Percentiles rank a stretch among this genome's conserved stretches.
Conservation (phyloP, 225 moss, liverwort and hornwort species). For the Bryum argenteum region DNA sequence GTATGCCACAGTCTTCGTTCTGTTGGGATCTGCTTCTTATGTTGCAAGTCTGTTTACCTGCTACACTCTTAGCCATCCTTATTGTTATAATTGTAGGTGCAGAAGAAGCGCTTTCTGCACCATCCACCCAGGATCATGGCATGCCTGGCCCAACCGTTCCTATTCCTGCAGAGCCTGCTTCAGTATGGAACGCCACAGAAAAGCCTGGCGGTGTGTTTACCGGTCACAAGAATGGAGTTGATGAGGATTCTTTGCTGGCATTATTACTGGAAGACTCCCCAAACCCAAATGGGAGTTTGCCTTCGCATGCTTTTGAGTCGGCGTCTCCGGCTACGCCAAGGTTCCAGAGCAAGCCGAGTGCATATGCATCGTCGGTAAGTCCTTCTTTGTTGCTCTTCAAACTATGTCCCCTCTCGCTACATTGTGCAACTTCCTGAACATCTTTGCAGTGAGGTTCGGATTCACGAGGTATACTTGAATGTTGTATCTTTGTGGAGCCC, state of each 20-base stretch:
- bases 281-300: conserved; percentile 43
- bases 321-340: conserved; percentile 46
- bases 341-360: conserved; percentile 46
- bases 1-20: too few relatives aligned
- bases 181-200: conserved; percentile 39
- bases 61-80: neutral
- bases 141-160: conserved; percentile 25
- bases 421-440: conserved; percentile 11
- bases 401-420: neutral
- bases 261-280: conserved; percentile 77
- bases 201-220: conserved; percentile 32
- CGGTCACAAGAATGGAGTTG: conserved; percentile 59
- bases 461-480: neutral
- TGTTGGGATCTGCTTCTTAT: conserved; percentile 2
- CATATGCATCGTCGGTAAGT: conserved; percentile 80
- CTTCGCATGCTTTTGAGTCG: conserved; percentile 41
- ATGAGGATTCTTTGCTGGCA: conserved; percentile 86
- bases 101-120: conserved; percentile 56
- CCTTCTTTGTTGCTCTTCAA: neutral
- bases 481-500: neutral
- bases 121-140: conserved; percentile 23
- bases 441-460: conserved; percentile 23
- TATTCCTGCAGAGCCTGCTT: conserved; percentile 36
- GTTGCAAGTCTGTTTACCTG: neutral
- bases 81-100: conserved; percentile 32